phyloP scores from a whole-genome alignment of 148 eudicot genomes.

The Drosera capensis region DNA sequence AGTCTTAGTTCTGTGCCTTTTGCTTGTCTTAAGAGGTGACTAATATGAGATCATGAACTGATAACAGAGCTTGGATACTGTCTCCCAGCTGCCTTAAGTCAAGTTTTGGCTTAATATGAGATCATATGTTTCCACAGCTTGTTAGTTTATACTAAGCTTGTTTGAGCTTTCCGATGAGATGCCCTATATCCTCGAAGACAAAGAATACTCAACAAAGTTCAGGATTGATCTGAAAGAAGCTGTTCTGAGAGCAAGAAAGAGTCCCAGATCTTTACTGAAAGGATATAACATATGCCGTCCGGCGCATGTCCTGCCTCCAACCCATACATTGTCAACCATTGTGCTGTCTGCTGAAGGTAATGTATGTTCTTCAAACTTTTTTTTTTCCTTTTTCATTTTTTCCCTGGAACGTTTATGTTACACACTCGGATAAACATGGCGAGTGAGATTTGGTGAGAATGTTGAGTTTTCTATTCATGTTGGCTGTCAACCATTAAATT shows the following conservation, averaged over 20 bases:
- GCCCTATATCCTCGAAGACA: slow-evolving; percentile 54
- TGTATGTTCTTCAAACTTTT: slow-evolving; percentile 29
- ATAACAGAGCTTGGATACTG: slow-evolving; percentile 77
- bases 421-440: too few species aligned
- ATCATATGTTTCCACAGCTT: slow-evolving; percentile 14
- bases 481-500: too few species aligned
- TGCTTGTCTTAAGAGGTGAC: too few species aligned
- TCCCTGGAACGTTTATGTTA: too few species aligned
- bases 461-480: too few species aligned
- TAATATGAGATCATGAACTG: too few species aligned
- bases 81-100: slow-evolving; percentile 79
- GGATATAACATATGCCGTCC: slow-evolving; percentile 58
- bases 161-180: slow-evolving; percentile 42
- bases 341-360: slow-evolving; percentile 65
- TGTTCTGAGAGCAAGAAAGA: slow-evolving; percentile 54
- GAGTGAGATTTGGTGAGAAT: too few species aligned
- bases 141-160: not conserved
- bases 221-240: slow-evolving; percentile 48
- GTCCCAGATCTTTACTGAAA: slow-evolving; percentile 35
- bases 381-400: not conserved
- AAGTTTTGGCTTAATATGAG: slow-evolving; percentile 49
- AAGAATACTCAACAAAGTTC: slow-evolving; percentile 42
- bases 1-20: not conserved
- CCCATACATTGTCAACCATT: slow-evolving; percentile 39
- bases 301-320: slow-evolving; percentile 51